phyloP scores from a whole-genome alignment of 108 stramenopile species.

The Nannochloropsis oceanica region DNA sequence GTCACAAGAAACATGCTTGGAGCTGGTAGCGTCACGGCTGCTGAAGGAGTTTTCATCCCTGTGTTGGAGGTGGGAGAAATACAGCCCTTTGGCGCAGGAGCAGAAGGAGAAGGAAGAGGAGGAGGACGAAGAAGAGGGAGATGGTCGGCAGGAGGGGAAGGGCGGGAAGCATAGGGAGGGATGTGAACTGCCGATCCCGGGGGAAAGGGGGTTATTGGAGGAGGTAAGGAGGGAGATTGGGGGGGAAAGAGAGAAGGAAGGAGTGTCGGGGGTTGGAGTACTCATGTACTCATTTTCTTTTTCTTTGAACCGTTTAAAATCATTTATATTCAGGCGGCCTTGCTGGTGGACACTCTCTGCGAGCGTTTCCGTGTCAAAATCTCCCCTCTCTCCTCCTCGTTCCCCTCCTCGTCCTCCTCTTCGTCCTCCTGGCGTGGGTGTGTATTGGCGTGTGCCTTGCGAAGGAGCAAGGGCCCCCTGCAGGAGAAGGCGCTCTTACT shows the following conservation, averaged over 20 bases:
- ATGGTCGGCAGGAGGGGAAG: background rate
- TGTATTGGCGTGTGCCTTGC: background rate
- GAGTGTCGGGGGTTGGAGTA: background rate
- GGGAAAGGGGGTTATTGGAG: background rate
- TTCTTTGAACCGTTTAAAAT: background rate
- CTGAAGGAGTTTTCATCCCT: background rate
- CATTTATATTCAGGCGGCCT: background rate
- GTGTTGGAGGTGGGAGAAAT: background rate
- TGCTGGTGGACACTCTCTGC: background rate
- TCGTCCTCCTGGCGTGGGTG: background rate
- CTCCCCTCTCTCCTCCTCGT: background rate
- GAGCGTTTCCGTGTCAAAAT: background rate
- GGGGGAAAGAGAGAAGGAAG: background rate
- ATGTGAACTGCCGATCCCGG: background rate
- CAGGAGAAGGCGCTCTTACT: background rate
- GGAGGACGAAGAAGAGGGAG: background rate
- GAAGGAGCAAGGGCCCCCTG: background rate
- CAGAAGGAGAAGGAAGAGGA: background rate
- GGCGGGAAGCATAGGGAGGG: background rate
- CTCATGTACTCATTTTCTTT: background rate
- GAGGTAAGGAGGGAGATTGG: background rate
- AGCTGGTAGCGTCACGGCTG: background rate
- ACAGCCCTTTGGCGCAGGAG: background rate
- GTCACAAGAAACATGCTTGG: background rate
- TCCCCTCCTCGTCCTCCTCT: background rate